Base-by-base conservation (phyloP, 306 rosid species). In the Acacia melanoxylon region DNA sequence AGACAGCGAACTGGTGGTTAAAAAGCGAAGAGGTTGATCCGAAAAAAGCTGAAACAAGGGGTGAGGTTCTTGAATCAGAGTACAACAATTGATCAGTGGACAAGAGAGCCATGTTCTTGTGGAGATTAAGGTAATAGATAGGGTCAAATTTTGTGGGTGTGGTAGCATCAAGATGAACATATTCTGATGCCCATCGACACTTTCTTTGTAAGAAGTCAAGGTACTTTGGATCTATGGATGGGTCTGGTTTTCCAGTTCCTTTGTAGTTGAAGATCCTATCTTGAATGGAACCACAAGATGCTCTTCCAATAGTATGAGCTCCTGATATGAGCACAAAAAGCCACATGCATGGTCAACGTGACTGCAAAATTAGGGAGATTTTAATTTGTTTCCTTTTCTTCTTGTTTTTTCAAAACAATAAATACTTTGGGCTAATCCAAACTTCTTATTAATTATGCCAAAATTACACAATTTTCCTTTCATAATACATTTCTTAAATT, bases 251-350 rank as follows among this genome's bases (percentile, higher is more conserved):
- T 0, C 91, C 89, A 16, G 91, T 91, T 52, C 88, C 89, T 49
- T 78, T 27, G 90, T 81, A 91, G 68, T 91, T 92, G 82, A 74
- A 94, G 17, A 95, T 80, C 77, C 94, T 75, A 45, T 92, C 2
- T 72, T 95, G 98, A 65, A 95, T 72, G 17, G 85, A 77, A 2
- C 86, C 98, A 54, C 98, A 95, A 4, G 95, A 83, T 7, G 89
- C 73, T 70, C 95, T 90, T 76, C 98, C 98, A 67, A 90, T 90
- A n/a, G 97, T 95, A 77, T 93, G 98, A 29, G 98, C 95, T 41
- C 97, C 97, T 92, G 62, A 56, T 48, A 11, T 4, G 97, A 92
- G 41, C 37, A 61, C 35, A 10, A 12, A 1, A 25, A 56, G n/a
- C 5, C 62, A 13, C 2, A 4, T 25, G 14, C 3, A 13, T 51